These are phyloP conservation scores for Ormosia emarginata DNA, from an alignment of 306 rosid genomes.

Conservation along the genomic window DNA sequence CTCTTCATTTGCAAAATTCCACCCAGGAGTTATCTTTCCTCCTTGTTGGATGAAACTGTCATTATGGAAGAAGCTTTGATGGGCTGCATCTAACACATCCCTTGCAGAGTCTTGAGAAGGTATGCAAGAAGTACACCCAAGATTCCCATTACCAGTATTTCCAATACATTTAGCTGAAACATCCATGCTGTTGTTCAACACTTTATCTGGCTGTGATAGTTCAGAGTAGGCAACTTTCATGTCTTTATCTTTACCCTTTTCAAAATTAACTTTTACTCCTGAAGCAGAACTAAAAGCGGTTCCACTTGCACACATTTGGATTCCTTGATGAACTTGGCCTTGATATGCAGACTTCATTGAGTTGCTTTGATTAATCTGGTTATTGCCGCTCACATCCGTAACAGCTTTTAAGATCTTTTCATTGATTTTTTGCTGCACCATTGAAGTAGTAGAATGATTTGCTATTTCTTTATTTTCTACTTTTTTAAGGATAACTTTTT, in stretches of 20 bases:
- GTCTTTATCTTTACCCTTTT: conserved; percentile 8
- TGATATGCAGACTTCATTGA: conserved; percentile 14
- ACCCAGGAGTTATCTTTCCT: conserved; percentile 31
- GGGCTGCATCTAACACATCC: conserved; percentile 1
- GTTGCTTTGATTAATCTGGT: conserved; percentile 15
- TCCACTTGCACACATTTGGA: conserved; percentile 28
- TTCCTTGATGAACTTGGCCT: conserved; percentile 26
- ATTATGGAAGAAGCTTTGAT: conserved; percentile 15
- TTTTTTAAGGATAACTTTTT: conserved; percentile 38
- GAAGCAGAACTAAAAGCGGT: not conserved
- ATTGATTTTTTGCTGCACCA: conserved; percentile 15
- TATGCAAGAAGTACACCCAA: conserved; percentile 20
- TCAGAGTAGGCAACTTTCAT: not conserved
- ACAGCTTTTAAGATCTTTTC: conserved; percentile 6
- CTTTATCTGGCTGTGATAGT: conserved; percentile 19
- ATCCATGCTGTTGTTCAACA: not conserved
- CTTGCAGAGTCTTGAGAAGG: conserved; percentile 11
- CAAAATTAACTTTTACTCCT: conserved; percentile 12
- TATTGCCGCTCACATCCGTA: not conserved
- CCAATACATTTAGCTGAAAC: conserved; percentile 14
- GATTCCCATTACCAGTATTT: conserved; percentile 6
- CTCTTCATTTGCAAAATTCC: conserved; percentile 33
- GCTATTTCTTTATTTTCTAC: conserved; percentile 19
- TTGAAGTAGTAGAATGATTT: not conserved
- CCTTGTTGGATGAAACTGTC: conserved; percentile 25